Evolutionary conservation across 345 rosid species (phyloP).

Genomic region (Camelina laxa): DNA sequence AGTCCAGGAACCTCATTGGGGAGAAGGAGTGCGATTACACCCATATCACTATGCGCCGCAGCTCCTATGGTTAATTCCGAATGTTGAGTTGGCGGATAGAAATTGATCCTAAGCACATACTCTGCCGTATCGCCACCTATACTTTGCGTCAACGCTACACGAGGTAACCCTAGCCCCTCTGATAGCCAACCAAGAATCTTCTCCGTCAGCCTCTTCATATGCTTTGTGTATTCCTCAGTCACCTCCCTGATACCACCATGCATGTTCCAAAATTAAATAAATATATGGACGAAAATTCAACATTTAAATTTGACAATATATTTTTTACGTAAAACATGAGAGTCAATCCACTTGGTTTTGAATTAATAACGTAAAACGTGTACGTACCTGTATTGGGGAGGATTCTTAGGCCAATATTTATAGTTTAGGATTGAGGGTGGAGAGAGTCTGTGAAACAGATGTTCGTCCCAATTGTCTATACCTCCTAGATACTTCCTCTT

Average conservation of each 20-base stretch:
- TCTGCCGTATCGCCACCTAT: neutral
- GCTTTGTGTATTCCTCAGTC: neutral
- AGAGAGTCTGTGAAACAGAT: neutral
- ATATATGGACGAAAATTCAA: neutral
- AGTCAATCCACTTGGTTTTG: neutral
- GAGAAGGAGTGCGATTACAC: neutral
- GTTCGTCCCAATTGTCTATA: neutral
- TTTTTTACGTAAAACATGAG: neutral
- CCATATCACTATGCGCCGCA: neutral
- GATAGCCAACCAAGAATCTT: neutral
- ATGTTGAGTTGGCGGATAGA: neutral
- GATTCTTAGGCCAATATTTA: constrained; percentile 2
- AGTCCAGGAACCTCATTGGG: neutral
- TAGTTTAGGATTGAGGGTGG: neutral
- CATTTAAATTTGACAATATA: neutral
- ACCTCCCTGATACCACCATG: neutral
- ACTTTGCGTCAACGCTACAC: neutral
- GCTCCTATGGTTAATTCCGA: neutral
- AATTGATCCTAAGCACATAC: neutral
- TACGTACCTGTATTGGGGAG: neutral
- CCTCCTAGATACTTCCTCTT: neutral
- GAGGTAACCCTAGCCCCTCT: neutral
- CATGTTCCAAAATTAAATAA: neutral
- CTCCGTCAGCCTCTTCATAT: neutral
- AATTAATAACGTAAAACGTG: neutral